Evolutionary conservation across 768 basidiomycete species (phyloP).

Genomic region (Pulveroboletus sp.): DNA sequence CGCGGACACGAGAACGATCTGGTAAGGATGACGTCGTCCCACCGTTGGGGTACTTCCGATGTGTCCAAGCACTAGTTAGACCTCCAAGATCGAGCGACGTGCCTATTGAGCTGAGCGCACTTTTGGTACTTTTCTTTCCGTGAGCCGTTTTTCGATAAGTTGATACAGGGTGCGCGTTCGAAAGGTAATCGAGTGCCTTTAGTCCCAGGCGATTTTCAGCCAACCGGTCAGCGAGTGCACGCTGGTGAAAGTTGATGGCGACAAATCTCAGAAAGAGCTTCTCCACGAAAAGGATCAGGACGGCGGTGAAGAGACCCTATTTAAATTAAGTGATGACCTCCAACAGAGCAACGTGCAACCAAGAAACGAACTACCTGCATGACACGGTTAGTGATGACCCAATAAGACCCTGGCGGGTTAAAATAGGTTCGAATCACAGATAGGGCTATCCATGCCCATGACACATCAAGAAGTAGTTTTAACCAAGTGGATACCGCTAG

Average conservation of each 20-base stretch:
- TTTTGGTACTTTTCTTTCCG: conserved; percentile 44
- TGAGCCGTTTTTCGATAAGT: conserved; percentile 36
- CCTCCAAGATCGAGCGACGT: conserved; percentile 34
- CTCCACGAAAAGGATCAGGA: conserved; percentile 44
- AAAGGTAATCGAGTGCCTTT: conserved; percentile 65
- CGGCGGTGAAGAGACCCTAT: conserved; percentile 43
- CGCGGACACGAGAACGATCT: conserved; percentile 5
- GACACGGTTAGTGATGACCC: conserved; percentile 62
- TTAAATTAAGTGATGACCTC: conserved; percentile 3
- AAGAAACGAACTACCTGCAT: conserved; percentile 49
- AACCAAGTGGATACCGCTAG: conserved; percentile 69
- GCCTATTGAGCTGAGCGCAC: conserved; percentile 33
- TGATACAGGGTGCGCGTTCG: conserved; percentile 52
- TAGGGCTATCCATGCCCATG: conserved; percentile 72
- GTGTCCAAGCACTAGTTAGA: conserved; percentile 9
- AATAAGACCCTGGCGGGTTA: conserved; percentile 60
- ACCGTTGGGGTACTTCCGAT: conserved; percentile 12
- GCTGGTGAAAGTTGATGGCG: conserved; percentile 77
- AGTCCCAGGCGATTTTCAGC: conserved; percentile 66
- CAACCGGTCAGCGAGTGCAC: conserved; percentile 68
- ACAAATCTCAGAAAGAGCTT: conserved; percentile 68
- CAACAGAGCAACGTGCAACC: conserved; percentile 1
- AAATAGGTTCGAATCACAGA: conserved; percentile 56
- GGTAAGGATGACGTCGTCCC: conserved; percentile 3
- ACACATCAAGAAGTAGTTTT: conserved; percentile 59